Evolutionary conservation across 2,329 filamentous ascomycete species (phyloP), one percentile per base, ranked within the genome.

Genomic region (Phialocephala sp.): DNA sequence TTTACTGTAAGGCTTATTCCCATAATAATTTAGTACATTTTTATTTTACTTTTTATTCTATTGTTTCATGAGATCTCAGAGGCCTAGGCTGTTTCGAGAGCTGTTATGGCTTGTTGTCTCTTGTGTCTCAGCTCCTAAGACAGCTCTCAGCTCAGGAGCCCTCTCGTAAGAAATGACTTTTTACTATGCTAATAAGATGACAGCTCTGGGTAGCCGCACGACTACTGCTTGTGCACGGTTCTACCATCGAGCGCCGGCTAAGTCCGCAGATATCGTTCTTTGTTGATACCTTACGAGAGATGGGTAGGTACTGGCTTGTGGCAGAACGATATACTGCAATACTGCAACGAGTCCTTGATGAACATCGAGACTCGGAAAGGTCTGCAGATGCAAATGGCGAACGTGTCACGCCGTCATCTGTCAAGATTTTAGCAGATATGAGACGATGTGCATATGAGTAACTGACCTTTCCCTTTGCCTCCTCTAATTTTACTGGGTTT

Each of bases 351-450:
- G 93, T 97, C 1, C 85, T 97, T 1, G 92, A 95, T 70, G 94
- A 97, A 77, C 93, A 95, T 74, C 85, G 87, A 72, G 91, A 95
- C 70, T 92, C 89, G 66, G 90, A 94, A 77, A 84, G 87, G 60
- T 81, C 82, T 4, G 79, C 79, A 12, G 82, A 80, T 9, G 78
- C 80, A 9, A 88, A 90, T 47, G 90, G 89, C 12, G 90, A 93
- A 72, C 85, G 90, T 2, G 86, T 91, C 35, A 93, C 91, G 0
- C 92, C 93, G 0, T 93, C 89, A 20, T 93, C 90, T 0, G 92
- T 97, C 54, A 91, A 89, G 75, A 97, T 97, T 61, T 80, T 97
- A 0, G 91, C 93, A 1, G 94, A 97, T 73, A 97, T 97, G 94
- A 86, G 94, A 22, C 85, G 94, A 22, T 96, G 91, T 59, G 94